Conservation (phyloP, 1,284 basidiomycete genomes). For the Marasmius oreades region DNA sequence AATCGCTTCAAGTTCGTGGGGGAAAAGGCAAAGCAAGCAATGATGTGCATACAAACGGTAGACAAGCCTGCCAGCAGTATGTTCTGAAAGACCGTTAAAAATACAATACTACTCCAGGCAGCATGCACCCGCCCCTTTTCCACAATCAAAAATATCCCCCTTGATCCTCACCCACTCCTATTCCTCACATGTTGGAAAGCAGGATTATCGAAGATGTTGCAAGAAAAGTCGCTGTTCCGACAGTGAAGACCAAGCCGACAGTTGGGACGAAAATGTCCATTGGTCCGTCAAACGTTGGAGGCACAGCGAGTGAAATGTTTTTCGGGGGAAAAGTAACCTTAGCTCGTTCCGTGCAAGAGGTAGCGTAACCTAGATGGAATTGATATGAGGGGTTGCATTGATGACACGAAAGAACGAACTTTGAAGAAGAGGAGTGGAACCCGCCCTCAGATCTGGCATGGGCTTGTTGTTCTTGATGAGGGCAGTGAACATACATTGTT, state of each 20-base stretch:
- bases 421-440: conserved; percentile 49
- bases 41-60: neutral
- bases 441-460: conserved; percentile 47
- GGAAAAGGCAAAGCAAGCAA: too few species aligned
- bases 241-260: conserved; percentile 39
- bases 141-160: neutral
- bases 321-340: conserved; percentile 34
- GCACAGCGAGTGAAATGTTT: conserved; percentile 39
- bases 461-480: conserved; percentile 48
- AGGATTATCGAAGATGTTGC: conserved; percentile 43
- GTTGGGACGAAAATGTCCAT: conserved; percentile 40
- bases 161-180: neutral
- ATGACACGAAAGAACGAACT: conserved; percentile 33
- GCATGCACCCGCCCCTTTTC: neutral
- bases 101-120: neutral
- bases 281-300: conserved; percentile 58
- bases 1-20: neutral
- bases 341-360: conserved; percentile 35
- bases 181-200: conserved; percentile 44
- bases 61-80: neutral
- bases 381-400: neutral
- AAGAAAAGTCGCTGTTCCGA: conserved; percentile 44
- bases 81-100: neutral
- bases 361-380: conserved; percentile 39
- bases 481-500: conserved; percentile 60